A percentile compares a stretch with the other conserved stretches of the same genome.
Evolutionary conservation across 2,329 filamentous ascomycete species (phyloP).

Genomic region (Aspergillus amoenus): DNA sequence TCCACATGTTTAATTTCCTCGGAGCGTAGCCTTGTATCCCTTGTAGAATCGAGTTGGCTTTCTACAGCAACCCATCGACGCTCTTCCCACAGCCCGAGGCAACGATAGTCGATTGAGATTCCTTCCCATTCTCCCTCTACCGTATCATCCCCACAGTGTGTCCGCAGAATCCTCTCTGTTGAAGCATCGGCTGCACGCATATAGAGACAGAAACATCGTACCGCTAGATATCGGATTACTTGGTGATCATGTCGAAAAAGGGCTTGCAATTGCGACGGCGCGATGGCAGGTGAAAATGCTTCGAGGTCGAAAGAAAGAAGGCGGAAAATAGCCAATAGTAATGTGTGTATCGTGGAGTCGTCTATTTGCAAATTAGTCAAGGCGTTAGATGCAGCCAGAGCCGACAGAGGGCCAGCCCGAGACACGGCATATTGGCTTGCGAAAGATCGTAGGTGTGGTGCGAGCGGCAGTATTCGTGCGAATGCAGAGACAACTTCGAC

Average conservation of each 20-base stretch:
- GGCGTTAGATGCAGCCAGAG: conserved; percentile 30
- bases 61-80: conserved; percentile 50
- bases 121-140: conserved; percentile 75
- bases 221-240: conserved; percentile 73
- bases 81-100: conserved; percentile 66
- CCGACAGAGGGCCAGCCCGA: conserved; percentile 34
- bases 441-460: conserved; percentile 74
- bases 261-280: conserved; percentile 65
- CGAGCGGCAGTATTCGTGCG: conserved; percentile 76
- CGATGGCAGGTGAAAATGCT: conserved; percentile 65
- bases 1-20: conserved; percentile 28
- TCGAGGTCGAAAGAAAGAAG: conserved; percentile 73
- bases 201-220: conserved; percentile 76
- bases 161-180: conserved; percentile 67
- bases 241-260: conserved; percentile 62
- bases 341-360: conserved; percentile 39
- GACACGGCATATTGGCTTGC: conserved; percentile 53
- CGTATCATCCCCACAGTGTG: conserved; percentile 63
- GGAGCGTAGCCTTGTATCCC: conserved; percentile 22
- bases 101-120: conserved; percentile 72
- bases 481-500: conserved; percentile 65
- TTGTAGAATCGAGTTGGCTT: conserved; percentile 23
- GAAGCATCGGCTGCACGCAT: conserved; percentile 78
- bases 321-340: conserved; percentile 72
- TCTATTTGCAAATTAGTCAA: conserved; percentile 34